Base-by-base conservation (phyloP, 768 basidiomycete genomes). In the Rhizopogon sp. region DNA sequence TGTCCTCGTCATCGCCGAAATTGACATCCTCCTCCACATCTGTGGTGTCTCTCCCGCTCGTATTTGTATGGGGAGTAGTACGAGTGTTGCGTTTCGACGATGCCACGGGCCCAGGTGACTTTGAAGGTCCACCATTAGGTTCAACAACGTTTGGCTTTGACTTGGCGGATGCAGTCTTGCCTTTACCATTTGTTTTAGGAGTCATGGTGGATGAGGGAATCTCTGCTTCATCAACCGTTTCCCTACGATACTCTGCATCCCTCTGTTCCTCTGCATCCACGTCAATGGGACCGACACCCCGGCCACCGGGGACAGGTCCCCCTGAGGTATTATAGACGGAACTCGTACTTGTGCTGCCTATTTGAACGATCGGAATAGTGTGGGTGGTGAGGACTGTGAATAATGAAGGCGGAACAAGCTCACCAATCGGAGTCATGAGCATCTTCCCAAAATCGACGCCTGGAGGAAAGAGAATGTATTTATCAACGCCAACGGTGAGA, bases 401-500 rank as follows among this genome's bases (percentile, higher is more conserved):
- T 37, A 5, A 5, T 8, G 8, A 49, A 9, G 2, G 47, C 8
- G 5, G 20, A 37, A 9, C 2, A 49, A 33, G 31, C 47, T 37
- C 20, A 49, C 47, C 47, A 37, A 49, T 49, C 16, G 47, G 51
- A 0, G 58, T 61, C 67, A 67, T 61, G 4, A 82, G 57, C 10
- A 77, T 57, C 46, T 64, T 65, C 22, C 75, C 75, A 64, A 88
- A 90, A 64, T 93, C 84, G 42, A 88, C 68, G 10, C 85, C 84
- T 0, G 77, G 74, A 1, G 88, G 84, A 58, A 88, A 92, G 28
- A 75, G 63, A 56, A 85, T 81, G 68, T 92, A 93, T 54, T 84
- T 85, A 49, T 83, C 81, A 16, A 76, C 68, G 1, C 79, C 84
- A 11, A 81, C 78, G 0, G 85, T 85, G 55, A 90, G 73, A 35